Percentiles rank a stretch among this genome's conserved stretches.
Conservation (phyloP, 192 early-diverging fungal species). For the Gonapodya prolifera region DNA sequence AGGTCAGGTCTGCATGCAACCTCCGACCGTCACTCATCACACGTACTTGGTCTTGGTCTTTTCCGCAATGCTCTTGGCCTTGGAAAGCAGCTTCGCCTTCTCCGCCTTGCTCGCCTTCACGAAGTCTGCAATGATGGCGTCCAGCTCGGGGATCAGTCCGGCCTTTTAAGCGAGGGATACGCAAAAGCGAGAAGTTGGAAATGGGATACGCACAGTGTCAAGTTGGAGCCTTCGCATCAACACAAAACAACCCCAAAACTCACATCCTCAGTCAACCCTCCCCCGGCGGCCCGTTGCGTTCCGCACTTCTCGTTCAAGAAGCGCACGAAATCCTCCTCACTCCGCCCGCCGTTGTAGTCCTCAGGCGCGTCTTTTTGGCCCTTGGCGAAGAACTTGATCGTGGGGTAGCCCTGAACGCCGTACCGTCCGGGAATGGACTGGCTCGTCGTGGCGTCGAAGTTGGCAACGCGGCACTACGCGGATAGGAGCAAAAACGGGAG, state of each 20-base stretch:
- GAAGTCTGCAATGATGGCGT: slow-evolving; percentile 46
- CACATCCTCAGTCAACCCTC: slow-evolving; percentile 47
- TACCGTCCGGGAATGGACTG: slow-evolving; percentile 47
- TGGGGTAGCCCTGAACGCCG: slow-evolving; percentile 74
- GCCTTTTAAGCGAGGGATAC: slow-evolving; percentile 19
- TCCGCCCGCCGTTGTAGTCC: slow-evolving; percentile 61
- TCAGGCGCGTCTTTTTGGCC: slow-evolving; percentile 43
- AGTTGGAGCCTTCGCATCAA: slow-evolving; percentile 13
- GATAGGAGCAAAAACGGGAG: no score
- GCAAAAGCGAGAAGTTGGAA: not conserved
- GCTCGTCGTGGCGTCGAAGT: slow-evolving; percentile 69
- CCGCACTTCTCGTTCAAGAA: slow-evolving; percentile 79
- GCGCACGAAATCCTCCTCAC: slow-evolving; percentile 54
- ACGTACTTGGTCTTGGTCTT: not conserved
- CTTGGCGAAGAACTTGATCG: slow-evolving; percentile 72
- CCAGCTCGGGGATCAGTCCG: slow-evolving; percentile 46
- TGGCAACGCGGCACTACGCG: slow-evolving; percentile 63
- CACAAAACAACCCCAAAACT: slow-evolving; percentile 18
- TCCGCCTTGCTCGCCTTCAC: slow-evolving; percentile 28
- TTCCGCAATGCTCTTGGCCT: slow-evolving; percentile 19
- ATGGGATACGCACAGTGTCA: not conserved
- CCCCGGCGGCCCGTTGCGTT: slow-evolving; percentile 60
- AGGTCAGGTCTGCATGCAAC: slow-evolving; percentile 29
- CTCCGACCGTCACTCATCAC: slow-evolving; percentile 15
- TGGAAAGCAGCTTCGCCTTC: slow-evolving; percentile 25